A percentile compares a stretch with the other conserved stretches of the same genome.
Evolutionary conservation across 164 flowering plant genomes (phyloP).

Genomic region (Tinospora cordifolia): DNA sequence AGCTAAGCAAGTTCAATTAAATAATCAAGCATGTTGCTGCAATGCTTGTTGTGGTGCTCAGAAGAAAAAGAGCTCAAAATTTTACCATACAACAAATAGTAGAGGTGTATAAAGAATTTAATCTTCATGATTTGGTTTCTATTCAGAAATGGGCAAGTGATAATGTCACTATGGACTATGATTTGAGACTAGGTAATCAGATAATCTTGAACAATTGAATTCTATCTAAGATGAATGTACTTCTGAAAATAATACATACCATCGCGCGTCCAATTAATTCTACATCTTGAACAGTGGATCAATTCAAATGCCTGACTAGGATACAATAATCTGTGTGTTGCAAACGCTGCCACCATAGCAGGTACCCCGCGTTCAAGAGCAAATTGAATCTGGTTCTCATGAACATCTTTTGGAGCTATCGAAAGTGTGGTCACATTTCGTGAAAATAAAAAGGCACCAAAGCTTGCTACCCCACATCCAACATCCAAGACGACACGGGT

Average conservation of each 20-base stretch:
- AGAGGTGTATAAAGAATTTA: background rate
- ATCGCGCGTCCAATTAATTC: constrained; percentile 76
- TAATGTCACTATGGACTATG: background rate
- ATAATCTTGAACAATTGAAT: background rate
- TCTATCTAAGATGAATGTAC: background rate
- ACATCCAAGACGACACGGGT: constrained; percentile 57
- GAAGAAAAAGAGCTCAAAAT: background rate
- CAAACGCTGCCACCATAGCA: constrained; percentile 68
- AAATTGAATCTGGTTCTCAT: constrained; percentile 78
- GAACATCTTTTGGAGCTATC: constrained; percentile 74
- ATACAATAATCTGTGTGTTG: constrained; percentile 51
- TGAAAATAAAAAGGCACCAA: constrained; percentile 62
- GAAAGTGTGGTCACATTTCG: constrained; percentile 61
- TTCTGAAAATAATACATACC: constrained; percentile 31
- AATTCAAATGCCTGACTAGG: constrained; percentile 82
- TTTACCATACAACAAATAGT: background rate
- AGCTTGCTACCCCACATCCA: constrained; percentile 85
- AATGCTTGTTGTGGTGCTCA: constrained; percentile 2
- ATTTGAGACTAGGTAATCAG: background rate
- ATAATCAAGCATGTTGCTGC: constrained; percentile 1
- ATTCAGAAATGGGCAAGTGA: background rate
- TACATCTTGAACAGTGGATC: constrained; percentile 74
- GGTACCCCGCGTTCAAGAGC: constrained; percentile 83
- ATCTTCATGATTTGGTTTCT: background rate
- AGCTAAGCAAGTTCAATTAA: constrained; percentile 2